Percentiles rank a stretch among this genome's conserved stretches.
phyloP scores from a whole-genome alignment of 2,329 filamentous ascomycete genomes.

The Xylariaceae sp. region DNA sequence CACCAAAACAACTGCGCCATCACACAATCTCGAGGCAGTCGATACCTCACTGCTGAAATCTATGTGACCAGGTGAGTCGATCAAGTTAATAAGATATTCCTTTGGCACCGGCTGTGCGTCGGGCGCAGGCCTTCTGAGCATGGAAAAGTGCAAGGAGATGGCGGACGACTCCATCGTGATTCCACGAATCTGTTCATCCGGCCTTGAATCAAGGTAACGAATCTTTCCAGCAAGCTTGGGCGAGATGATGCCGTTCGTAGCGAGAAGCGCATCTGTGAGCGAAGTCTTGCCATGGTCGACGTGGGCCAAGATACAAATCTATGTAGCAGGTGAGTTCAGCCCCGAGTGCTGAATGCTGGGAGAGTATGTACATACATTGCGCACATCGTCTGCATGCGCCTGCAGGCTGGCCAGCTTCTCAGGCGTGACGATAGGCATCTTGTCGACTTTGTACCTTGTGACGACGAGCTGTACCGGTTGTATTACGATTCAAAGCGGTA shows the following conservation, averaged over 20 bases:
- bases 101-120: slow-evolving; percentile 66
- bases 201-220: slow-evolving; percentile 90
- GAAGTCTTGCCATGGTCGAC: slow-evolving; percentile 99
- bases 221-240: slow-evolving; percentile 97
- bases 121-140: slow-evolving; percentile 68
- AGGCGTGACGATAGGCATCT: slow-evolving; percentile 86
- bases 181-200: slow-evolving; percentile 89
- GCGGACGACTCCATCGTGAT: slow-evolving; percentile 99
- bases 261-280: slow-evolving; percentile 88
- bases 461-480: slow-evolving; percentile 14
- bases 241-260: slow-evolving; percentile 98
- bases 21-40: slow-evolving; percentile 87
- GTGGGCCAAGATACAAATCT: slow-evolving; percentile 94
- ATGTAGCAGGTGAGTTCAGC: slow-evolving; percentile 22
- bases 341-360: slow-evolving; percentile 27
- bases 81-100: slow-evolving; percentile 94
- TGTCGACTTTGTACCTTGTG: neutral
- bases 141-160: slow-evolving; percentile 92
- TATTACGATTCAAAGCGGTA: neutral
- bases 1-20: slow-evolving; percentile 89
- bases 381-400: slow-evolving; percentile 77
- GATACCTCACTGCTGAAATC: slow-evolving; percentile 98
- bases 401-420: slow-evolving; percentile 90
- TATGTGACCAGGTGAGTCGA: slow-evolving; percentile 96
- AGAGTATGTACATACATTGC: slow-evolving; percentile 64